Percentiles rank a stretch among this genome's conserved stretches.
Conservation (phyloP, 306 rosid genomes). For the Delonix regia region DNA sequence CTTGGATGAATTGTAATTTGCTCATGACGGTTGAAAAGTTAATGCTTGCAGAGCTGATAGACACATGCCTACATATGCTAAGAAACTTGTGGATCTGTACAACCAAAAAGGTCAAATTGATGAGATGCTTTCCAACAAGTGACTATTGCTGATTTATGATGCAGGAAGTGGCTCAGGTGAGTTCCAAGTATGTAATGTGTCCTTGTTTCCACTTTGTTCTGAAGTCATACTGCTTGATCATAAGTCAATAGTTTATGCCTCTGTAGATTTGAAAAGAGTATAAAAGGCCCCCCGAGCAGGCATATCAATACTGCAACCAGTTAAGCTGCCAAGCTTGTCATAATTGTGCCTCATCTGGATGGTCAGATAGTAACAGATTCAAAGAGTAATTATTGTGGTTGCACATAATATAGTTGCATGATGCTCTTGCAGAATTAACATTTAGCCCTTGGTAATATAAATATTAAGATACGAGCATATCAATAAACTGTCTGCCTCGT, state of each 20-base stretch:
- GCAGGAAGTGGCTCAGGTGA: slow-evolving; percentile 19
- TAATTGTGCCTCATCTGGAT: background rate
- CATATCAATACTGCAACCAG: background rate
- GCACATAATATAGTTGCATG: background rate
- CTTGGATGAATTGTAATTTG: background rate
- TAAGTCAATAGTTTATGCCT: slow-evolving; percentile 2
- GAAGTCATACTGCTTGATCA: slow-evolving; percentile 21
- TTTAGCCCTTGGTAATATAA: background rate
- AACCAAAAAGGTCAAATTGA: slow-evolving; percentile 89
- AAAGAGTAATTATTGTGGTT: background rate
- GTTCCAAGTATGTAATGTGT: slow-evolving; percentile 7
- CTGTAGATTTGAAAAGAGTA: slow-evolving; percentile 15
- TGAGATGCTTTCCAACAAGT: slow-evolving; percentile 64
- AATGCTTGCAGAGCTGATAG: slow-evolving; percentile 77
- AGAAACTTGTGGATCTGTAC: slow-evolving; percentile 84
- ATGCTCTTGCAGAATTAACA: background rate
- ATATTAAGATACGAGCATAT: background rate
- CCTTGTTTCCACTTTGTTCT: slow-evolving; percentile 12
- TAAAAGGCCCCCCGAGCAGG: background rate
- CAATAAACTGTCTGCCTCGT: background rate
- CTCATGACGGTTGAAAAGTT: slow-evolving; percentile 29
- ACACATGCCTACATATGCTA: slow-evolving; percentile 85
- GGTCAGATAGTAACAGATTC: slow-evolving; percentile 1
- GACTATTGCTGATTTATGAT: slow-evolving; percentile 23
- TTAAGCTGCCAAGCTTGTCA: background rate